Evolutionary conservation across 2,329 filamentous ascomycete genomes (phyloP).

Genomic region (Pestalotiopsis fici): DNA sequence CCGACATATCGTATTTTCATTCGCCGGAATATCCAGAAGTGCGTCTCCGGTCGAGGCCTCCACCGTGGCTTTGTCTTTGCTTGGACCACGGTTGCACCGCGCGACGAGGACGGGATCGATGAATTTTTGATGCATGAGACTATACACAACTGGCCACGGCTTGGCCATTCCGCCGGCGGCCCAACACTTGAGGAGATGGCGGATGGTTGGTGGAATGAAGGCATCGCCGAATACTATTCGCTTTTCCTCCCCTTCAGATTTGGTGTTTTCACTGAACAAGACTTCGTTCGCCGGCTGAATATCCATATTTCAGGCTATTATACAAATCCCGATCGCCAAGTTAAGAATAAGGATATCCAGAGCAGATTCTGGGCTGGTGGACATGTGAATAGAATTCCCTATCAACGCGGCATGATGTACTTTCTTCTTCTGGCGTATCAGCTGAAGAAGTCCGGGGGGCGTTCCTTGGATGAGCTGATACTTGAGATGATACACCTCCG

Average conservation of each 20-base stretch:
- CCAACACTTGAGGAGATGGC: not conserved
- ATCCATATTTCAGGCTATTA: not conserved
- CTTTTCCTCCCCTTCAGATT: not conserved
- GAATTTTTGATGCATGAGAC: not conserved
- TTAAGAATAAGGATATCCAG: not conserved
- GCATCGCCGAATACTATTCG: not conserved
- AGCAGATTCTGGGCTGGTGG: not conserved
- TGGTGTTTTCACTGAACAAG: not conserved
- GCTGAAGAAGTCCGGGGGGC: not conserved
- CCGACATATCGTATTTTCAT: not conserved
- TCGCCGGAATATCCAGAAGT: not conserved
- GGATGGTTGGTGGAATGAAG: not conserved
- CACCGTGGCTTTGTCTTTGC: not conserved
- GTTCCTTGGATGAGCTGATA: not conserved
- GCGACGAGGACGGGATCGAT: not conserved
- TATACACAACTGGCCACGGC: not conserved
- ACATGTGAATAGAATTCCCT: not conserved
- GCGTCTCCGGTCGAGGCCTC: not conserved
- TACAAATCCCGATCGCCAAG: not conserved
- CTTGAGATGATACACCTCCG: not conserved
- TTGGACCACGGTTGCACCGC: not conserved
- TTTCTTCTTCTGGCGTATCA: not conserved
- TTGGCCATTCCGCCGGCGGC: not conserved
- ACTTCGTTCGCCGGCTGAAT: not conserved
- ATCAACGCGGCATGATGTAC: not conserved